Base-by-base conservation (phyloP, 2,329 filamentous ascomycete genomes). In the Pseudocercospora fijiensis region DNA sequence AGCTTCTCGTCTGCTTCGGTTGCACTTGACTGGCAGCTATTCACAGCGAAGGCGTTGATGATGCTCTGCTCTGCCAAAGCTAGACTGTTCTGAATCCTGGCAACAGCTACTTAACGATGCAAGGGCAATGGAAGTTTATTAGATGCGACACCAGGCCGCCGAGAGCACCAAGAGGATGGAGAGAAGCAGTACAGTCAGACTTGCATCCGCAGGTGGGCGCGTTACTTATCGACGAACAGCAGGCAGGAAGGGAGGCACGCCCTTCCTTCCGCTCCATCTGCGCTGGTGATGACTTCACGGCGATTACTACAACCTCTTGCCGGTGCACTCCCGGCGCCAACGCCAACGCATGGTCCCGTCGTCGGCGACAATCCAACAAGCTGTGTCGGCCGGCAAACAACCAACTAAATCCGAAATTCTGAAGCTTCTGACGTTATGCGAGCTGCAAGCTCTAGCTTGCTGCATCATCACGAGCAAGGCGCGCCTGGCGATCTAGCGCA, bases 351-450 rank as follows among this genome's bases (percentile, higher is more conserved):
- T 37, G 53, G 30, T 41, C 24, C 27, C 53, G 53, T 56, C 53
- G 28, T 56, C 53, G 53, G 53, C 49, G 49, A 53, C 49, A 28
- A n/a, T 27, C 10, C 49, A n/a, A 27, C 49, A n/a, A 27, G 49
- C 22, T 53, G 49, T 53, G 49, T 53, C 49, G 28, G 49, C 53
- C 11, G 37, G 53, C 28, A n/a, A 41, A 56, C n/a, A 33, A 56
- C 28, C 49, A 53, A 24, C 49, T 30, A 30, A 53, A 24, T 53
- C 49, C 49, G 49, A 53, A 30, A 28, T 53, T 56, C 30, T 33
- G 53, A 18, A 7, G 28, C 53, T 60, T 60, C 22, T 52, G 57
- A 60, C 57, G 57, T 60, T 33, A 37, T 60, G 57, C 16, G 27
- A 20, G 26, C 27, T 18, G 28, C 26, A 51, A 60, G 43, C 57